A percentile compares a stretch with the other conserved stretches of the same genome.
Evolutionary conservation across 768 basidiomycete species (phyloP).

Genomic region (Exidia glandulosa): DNA sequence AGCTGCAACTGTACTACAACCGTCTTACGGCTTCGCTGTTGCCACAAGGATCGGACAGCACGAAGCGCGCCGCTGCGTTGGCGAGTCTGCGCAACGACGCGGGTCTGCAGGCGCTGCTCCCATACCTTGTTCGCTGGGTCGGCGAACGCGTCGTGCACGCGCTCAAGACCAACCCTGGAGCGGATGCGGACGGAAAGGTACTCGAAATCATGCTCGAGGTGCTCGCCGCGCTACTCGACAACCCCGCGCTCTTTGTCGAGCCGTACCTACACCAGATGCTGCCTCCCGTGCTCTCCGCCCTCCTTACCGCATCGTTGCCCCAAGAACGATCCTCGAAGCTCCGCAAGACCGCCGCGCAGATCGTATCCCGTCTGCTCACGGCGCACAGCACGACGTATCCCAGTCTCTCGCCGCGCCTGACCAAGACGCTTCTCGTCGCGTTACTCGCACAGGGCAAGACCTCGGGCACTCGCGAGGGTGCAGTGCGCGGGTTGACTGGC

Average conservation of each 20-base stretch:
- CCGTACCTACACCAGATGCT: slow-evolving; percentile 98
- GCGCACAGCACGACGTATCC: slow-evolving; percentile 86
- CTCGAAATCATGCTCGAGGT: slow-evolving; percentile 80
- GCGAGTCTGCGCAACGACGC: slow-evolving; percentile 84
- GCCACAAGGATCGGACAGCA: slow-evolving; percentile 52
- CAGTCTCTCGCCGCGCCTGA: slow-evolving; percentile 74
- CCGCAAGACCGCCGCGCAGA: slow-evolving; percentile 73
- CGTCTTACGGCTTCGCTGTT: slow-evolving; percentile 78
- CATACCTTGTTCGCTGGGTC: slow-evolving; percentile 92
- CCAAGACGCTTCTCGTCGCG: slow-evolving; percentile 86
- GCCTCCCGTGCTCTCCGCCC: slow-evolving; percentile 81
- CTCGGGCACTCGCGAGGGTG: slow-evolving; percentile 78
- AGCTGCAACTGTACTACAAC: slow-evolving; percentile 90
- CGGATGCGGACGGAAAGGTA: slow-evolving; percentile 50
- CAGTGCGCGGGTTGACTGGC: slow-evolving; percentile 75
- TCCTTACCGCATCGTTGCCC: slow-evolving; percentile 80
- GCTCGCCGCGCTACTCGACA: slow-evolving; percentile 74
- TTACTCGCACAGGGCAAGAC: slow-evolving; percentile 63
- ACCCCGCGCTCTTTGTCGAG: slow-evolving; percentile 83
- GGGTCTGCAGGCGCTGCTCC: slow-evolving; percentile 81
- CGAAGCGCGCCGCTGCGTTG: slow-evolving; percentile 80
- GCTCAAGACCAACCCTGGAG: slow-evolving; percentile 35
- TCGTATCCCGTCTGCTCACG: slow-evolving; percentile 68
- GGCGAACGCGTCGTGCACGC: slow-evolving; percentile 73
- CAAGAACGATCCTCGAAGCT: slow-evolving; percentile 52